Evolutionary conservation across 306 rosid genomes (phyloP).

Genomic region (Rosa persica): DNA sequence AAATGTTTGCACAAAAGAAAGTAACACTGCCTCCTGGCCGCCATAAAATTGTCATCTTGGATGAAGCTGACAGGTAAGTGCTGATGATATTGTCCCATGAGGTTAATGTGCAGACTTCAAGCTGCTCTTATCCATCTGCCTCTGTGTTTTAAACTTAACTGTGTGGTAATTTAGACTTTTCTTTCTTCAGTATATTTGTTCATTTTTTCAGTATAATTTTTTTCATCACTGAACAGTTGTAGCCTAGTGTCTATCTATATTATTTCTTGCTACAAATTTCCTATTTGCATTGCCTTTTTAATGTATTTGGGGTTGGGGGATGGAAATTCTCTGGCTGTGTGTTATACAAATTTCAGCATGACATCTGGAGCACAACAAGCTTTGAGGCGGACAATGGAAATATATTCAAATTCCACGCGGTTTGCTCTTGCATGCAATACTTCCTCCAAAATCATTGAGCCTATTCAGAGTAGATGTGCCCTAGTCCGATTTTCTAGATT

Average conservation of each 20-base stretch:
- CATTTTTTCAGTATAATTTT: neutral
- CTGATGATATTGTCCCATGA: constrained; percentile 1
- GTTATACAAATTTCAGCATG: constrained; percentile 54
- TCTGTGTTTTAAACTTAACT: neutral
- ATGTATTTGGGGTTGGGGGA: neutral
- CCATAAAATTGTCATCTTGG: constrained; percentile 86
- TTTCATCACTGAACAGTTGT: neutral
- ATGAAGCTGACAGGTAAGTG: constrained; percentile 91
- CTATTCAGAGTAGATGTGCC: constrained; percentile 98
- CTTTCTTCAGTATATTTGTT: neutral
- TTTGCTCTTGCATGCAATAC: constrained; percentile 96
- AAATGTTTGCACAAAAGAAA: constrained; percentile 95
- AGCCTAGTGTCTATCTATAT: neutral
- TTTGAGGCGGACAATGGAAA: constrained; percentile 92
- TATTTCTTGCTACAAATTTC: neutral
- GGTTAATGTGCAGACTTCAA: constrained; percentile 1
- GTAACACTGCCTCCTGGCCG: constrained; percentile 78
- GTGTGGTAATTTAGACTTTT: neutral
- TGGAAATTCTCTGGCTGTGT: neutral
- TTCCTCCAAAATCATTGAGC: constrained; percentile 89
- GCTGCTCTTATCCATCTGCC: neutral
- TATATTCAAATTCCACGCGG: constrained; percentile 89
- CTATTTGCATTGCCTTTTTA: neutral
- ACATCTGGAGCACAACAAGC: constrained; percentile 99
- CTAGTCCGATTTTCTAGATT: constrained; percentile 83